phyloP scores from a whole-genome alignment of 2,329 filamentous ascomycete species.

The Xenosphaeropsis pyriputrescens region DNA sequence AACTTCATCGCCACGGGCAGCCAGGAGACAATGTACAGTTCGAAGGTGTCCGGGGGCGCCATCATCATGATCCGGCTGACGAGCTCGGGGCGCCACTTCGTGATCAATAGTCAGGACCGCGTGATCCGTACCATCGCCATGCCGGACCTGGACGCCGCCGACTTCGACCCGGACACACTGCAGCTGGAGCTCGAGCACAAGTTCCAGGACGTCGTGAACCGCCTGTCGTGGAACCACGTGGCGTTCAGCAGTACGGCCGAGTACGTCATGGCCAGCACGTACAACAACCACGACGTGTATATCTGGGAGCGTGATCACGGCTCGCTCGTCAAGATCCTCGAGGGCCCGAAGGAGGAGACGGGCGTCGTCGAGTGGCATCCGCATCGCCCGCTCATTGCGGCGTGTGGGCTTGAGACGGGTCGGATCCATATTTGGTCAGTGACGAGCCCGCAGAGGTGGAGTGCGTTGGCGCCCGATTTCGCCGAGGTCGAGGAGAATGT shows the following conservation, averaged over 20 bases:
- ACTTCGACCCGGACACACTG: conserved; percentile 72
- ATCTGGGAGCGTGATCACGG: conserved; percentile 94
- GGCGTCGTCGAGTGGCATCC: conserved; percentile 98
- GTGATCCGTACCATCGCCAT: conserved; percentile 88
- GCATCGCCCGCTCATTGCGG: conserved; percentile 70
- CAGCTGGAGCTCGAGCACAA: conserved; percentile 91
- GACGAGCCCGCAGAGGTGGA: conserved; percentile 91
- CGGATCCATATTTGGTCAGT: conserved; percentile 95
- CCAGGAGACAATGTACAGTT: conserved; percentile 75
- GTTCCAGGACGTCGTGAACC: conserved; percentile 94
- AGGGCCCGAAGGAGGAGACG: conserved; percentile 91
- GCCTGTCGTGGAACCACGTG: conserved; percentile 91
- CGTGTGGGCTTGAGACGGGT: conserved; percentile 84
- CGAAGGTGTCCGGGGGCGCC: conserved; percentile 73
- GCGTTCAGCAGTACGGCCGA: conserved; percentile 90
- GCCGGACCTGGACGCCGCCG: conserved; percentile 55
- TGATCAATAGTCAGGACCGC: conserved; percentile 87
- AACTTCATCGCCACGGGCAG: conserved; percentile 85
- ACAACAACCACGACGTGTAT: conserved; percentile 97
- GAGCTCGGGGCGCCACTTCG: conserved; percentile 68
- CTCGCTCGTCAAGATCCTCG: conserved; percentile 89
- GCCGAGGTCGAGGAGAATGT: conserved; percentile 97
- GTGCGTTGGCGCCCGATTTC: conserved; percentile 90
- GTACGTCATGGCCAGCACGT: conserved; percentile 91
- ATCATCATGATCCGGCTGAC: conserved; percentile 81